These are phyloP conservation scores for Rachicladosporium sp. DNA, from an alignment of 2,329 filamentous ascomycete genomes.

Conservation along the genomic window DNA sequence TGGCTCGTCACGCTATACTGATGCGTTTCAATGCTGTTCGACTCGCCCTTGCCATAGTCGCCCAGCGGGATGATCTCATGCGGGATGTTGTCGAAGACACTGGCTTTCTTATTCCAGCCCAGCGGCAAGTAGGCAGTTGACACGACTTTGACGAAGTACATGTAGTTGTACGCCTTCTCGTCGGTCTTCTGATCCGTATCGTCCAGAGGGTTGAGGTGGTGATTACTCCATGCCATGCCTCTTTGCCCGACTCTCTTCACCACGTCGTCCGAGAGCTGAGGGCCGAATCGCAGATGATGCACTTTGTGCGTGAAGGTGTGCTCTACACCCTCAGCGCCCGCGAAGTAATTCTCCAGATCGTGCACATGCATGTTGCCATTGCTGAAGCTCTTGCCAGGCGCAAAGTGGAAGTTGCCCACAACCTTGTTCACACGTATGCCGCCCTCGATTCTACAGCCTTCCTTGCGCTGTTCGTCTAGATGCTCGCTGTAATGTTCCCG, in stretches of 20 bases:
- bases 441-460: slow-evolving; percentile 91
- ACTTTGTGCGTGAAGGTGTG: slow-evolving; percentile 87
- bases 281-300: slow-evolving; percentile 84
- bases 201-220: slow-evolving; percentile 88
- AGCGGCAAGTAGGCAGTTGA: slow-evolving; percentile 89
- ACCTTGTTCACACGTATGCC: slow-evolving; percentile 94
- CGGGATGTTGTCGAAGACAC: slow-evolving; percentile 20
- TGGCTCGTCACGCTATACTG: slow-evolving; percentile 98
- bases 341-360: slow-evolving; percentile 91
- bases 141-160: slow-evolving; percentile 99
- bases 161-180: slow-evolving; percentile 85
- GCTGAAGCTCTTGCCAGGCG: slow-evolving; percentile 89
- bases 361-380: slow-evolving; percentile 96
- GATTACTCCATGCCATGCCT: slow-evolving; percentile 62
- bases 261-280: slow-evolving; percentile 68
- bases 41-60: slow-evolving; percentile 49
- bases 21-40: slow-evolving; percentile 88
- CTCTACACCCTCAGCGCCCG: slow-evolving; percentile 49
- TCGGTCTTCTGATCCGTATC: slow-evolving; percentile 61
- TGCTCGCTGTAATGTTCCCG: slow-evolving; percentile 88
- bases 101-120: slow-evolving; percentile 60
- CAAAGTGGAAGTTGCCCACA: slow-evolving; percentile 95
- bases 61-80: slow-evolving; percentile 51
- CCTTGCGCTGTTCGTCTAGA: slow-evolving; percentile 73
- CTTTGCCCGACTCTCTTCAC: slow-evolving; percentile 49